Percentiles rank a stretch among this genome's conserved stretches.
phyloP scores from a whole-genome alignment of 257 asterid species.

The Haberlea rhodopensis region DNA sequence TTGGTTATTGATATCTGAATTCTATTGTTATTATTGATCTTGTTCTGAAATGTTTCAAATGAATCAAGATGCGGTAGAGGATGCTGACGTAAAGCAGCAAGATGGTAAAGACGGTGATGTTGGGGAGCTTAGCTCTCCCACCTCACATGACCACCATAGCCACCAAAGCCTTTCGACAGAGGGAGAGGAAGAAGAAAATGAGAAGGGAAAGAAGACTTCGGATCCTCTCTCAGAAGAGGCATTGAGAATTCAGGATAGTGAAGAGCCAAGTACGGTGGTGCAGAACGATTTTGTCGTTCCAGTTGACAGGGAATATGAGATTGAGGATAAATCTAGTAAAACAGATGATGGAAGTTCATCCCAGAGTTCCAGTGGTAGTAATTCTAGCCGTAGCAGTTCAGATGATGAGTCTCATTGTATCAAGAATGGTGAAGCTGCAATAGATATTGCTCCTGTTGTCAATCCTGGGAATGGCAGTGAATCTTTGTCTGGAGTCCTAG shows the following conservation, averaged over 20 bases:
- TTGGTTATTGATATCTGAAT: background rate
- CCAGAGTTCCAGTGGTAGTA: conserved; percentile 29
- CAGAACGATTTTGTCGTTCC: conserved; percentile 17
- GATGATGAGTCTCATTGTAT: conserved; percentile 37
- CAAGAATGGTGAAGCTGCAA: conserved; percentile 27
- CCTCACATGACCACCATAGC: background rate
- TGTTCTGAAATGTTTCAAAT: background rate
- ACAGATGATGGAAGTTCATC: conserved; percentile 36
- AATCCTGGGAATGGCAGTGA: conserved; percentile 30
- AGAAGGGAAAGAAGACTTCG: background rate
- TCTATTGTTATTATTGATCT: background rate
- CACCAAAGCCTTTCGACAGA: background rate
- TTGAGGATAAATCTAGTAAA: conserved; percentile 27
- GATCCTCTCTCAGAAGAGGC: background rate
- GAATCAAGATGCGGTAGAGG: conserved; percentile 27
- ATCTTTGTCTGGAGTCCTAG: conserved; percentile 12
- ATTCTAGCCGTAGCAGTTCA: conserved; percentile 38
- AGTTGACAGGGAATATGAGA: conserved; percentile 28
- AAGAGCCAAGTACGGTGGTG: background rate
- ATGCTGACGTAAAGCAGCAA: conserved; percentile 21
- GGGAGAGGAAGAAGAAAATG: background rate
- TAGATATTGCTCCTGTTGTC: conserved; percentile 28
- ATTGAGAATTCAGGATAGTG: background rate
- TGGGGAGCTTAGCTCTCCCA: background rate
- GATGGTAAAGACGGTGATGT: background rate